These are phyloP conservation scores for Dryas alaskensis DNA, from an alignment of 306 rosid genomes.

Conservation along the genomic window DNA sequence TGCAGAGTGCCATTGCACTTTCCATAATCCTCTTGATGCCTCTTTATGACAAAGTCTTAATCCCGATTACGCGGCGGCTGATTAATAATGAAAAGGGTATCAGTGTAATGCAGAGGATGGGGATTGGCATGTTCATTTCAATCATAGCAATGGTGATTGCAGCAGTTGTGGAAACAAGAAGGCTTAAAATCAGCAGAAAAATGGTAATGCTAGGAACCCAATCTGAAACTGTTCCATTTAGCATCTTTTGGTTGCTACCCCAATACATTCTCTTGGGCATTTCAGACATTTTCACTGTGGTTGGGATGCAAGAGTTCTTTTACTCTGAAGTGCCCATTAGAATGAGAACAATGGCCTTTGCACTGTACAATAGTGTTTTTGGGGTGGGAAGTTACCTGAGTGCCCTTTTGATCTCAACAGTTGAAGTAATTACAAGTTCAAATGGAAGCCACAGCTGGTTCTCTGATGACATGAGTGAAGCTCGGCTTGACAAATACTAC, in stretches of 20 bases:
- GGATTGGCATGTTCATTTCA: conserved; percentile 88
- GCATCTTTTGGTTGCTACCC: conserved; percentile 89
- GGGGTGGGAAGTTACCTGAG: conserved; percentile 95
- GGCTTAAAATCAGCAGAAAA: conserved; percentile 50
- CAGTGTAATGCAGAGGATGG: conserved; percentile 85
- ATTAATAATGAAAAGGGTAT: conserved; percentile 61
- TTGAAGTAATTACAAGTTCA: conserved; percentile 50
- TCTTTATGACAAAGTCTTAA: conserved; percentile 58
- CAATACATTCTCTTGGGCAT: conserved; percentile 82
- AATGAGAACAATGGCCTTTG: conserved; percentile 87
- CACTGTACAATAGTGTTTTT: conserved; percentile 75
- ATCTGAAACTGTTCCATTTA: conserved; percentile 43
- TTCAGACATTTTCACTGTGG: conserved; percentile 88
- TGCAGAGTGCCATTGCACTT: conserved; percentile 72
- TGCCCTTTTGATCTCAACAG: conserved; percentile 60
- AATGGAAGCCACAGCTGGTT: conserved; percentile 70
- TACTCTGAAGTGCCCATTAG: conserved; percentile 76
- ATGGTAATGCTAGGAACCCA: conserved; percentile 32
- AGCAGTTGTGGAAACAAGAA: conserved; percentile 65
- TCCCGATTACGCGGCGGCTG: conserved; percentile 61
- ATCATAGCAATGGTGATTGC: conserved; percentile 78
- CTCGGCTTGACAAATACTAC: conserved; percentile 72
- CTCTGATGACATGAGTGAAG: conserved; percentile 77
- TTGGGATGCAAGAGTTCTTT: conserved; percentile 95
- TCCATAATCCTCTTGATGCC: conserved; percentile 88